A percentile compares a stretch with the other conserved stretches of the same genome.
phyloP scores from a whole-genome alignment of 345 rosid species.

The Camelina hispida region DNA sequence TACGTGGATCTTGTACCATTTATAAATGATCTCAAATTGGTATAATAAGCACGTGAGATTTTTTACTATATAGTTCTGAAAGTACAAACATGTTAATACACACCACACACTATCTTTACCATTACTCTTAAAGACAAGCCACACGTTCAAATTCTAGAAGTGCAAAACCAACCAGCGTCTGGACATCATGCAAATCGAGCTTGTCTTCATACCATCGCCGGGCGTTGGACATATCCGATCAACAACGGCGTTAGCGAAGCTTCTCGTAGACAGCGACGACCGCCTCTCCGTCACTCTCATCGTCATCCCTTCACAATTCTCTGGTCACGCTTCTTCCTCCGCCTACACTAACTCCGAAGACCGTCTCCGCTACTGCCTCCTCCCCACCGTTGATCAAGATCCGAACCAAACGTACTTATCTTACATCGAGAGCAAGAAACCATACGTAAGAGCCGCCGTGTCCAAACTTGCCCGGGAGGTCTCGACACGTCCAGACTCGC shows the following conservation, averaged over 20 bases:
- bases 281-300: constrained; percentile 49
- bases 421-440: constrained; percentile 46
- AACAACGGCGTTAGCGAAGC: constrained; percentile 46
- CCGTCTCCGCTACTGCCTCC: constrained; percentile 30
- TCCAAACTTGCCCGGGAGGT: background rate
- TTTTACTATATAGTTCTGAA: background rate
- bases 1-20: too few relatives aligned
- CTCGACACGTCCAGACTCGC: constrained; percentile 5
- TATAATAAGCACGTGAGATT: too few relatives aligned
- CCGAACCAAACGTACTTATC: background rate
- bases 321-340: constrained; percentile 7
- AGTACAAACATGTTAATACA: background rate
- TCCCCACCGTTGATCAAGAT: constrained; percentile 23
- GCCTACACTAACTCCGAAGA: constrained; percentile 17
- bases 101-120: background rate
- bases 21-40: too few relatives aligned
- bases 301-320: constrained; percentile 33
- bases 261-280: constrained; percentile 40
- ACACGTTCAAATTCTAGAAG: background rate
- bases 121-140: background rate
- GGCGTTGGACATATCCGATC: constrained; percentile 50
- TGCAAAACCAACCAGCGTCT: background rate
- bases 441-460: constrained; percentile 42
- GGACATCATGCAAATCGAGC: constrained; percentile 41
- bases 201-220: constrained; percentile 55